Percentiles rank a stretch among this genome's conserved stretches.
phyloP scores from a whole-genome alignment of 108 stramenopile species.

The Pelagomonas calceolata region DNA sequence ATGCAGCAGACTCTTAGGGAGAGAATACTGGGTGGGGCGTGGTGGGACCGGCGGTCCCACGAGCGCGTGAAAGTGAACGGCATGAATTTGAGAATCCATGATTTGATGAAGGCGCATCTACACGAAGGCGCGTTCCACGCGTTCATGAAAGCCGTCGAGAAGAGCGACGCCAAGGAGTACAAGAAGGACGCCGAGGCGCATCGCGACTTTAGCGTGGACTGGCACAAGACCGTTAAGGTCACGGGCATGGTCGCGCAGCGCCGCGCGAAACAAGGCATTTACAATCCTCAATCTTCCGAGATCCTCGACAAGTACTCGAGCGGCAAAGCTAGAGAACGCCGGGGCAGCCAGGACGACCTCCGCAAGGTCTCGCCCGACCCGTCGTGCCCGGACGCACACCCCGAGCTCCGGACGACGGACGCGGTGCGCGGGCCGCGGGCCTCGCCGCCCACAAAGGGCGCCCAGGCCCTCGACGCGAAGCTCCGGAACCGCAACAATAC shows the following conservation, averaged over 20 bases:
- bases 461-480: too few species aligned
- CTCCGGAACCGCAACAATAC: too few species aligned
- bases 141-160: conserved; percentile 1
- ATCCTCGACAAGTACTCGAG: too few species aligned
- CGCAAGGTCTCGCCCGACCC: too few species aligned
- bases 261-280: too few species aligned
- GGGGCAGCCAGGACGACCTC: too few species aligned
- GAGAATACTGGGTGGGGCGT: conserved; percentile 28
- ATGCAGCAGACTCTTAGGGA: conserved; percentile 32
- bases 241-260: background rate
- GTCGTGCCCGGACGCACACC: too few species aligned
- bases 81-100: conserved; percentile 20
- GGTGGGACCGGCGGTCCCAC: conserved; percentile 28
- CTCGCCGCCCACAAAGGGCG: too few species aligned
- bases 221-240: background rate
- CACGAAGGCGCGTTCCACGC: conserved; percentile 20
- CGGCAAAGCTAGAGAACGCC: too few species aligned
- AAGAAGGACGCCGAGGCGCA: conserved; percentile 1
- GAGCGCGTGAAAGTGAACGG: conserved; percentile 29
- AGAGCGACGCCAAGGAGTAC: background rate
- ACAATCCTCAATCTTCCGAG: too few species aligned
- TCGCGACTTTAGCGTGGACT: background rate
- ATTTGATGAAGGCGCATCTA: conserved; percentile 30
- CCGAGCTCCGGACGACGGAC: too few species aligned
- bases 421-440: too few species aligned